Conservation (phyloP, 371 early-diverging fungal genomes). For the Zopfochytrium polystomum region DNA sequence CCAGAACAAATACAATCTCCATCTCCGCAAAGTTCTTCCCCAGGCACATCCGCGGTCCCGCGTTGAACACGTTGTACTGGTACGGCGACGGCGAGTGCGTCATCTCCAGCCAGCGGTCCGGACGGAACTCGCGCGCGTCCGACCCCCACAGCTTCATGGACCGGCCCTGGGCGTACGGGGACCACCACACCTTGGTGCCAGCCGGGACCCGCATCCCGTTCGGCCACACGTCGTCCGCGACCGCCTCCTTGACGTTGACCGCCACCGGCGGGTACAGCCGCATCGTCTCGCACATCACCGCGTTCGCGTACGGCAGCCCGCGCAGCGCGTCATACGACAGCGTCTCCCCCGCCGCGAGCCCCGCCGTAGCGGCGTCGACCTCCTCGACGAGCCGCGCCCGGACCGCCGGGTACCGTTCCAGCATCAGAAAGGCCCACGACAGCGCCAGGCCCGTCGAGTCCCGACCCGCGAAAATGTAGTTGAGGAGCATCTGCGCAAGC, state of each 20-base stretch:
- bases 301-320: no score
- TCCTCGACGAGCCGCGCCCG: no score
- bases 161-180: constrained; percentile 55
- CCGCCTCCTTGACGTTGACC: constrained; percentile 55
- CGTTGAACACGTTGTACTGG: no score
- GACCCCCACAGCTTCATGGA: constrained; percentile 55
- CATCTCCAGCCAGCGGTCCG: constrained; percentile 56
- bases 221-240: no score
- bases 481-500: constrained; percentile 63
- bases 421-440: no score
- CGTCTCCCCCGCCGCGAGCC: constrained; percentile 47
- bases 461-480: constrained; percentile 66
- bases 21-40: constrained; percentile 36
- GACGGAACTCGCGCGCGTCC: constrained; percentile 57
- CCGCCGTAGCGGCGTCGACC: constrained; percentile 46
- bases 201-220: constrained; percentile 58
- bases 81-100: constrained; percentile 14
- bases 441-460: constrained; percentile 69
- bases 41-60: no score
- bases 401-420: constrained; percentile 64
- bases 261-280: constrained; percentile 69
- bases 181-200: constrained; percentile 40
- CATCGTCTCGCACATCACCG: constrained; percentile 67
- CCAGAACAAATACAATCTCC: constrained; percentile 30
- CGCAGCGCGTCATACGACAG: constrained; percentile 23